Evolutionary conservation across 2,329 filamentous ascomycete genomes (phyloP), one percentile per base, ranked within the genome.

Genomic region (Arthrobotrys sinensis): DNA sequence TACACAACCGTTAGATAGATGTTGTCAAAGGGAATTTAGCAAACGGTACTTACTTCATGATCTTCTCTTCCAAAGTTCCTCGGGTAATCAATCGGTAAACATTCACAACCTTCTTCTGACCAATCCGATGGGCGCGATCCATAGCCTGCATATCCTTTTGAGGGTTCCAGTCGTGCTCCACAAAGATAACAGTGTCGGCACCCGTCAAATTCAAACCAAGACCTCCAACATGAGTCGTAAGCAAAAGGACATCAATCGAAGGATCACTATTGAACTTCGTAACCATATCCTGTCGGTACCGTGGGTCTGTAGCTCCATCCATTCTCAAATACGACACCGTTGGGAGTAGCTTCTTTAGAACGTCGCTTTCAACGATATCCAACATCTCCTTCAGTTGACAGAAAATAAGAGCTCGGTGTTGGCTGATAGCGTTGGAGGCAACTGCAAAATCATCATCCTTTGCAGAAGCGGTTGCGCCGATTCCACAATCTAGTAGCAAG

Each of bases 341-440:
- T 0, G 96, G 96, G n/a, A 99, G 88, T 85, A 98, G 88, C 82
- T 92, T 92, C 84, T 93, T 93, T 45, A 99, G 86, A 0, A 99
- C 96, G 73, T 95, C 94, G 82, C 92, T 93, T 83, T 98, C 94
- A 1, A 99, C 96, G 90, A 99, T 98, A 84, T 99, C 96, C 24
- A 99, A 88, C 96, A 99, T 99, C 84, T 99, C 96, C 85, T 99
- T 99, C 93, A 99, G 97, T 84, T 99, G 96, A 82, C 96, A 99
- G 87, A 99, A 99, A 81, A 99, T 92, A 32, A 99, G 89, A 0
- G 96, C 96, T 52, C 96, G 93, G 83, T 99, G 96, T 34, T 95
- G 96, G 79, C 96, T 97, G 84, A 99, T 96, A 46, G 94, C 96
- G 84, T 93, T 90, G 62, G 89, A 88, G 73, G 88, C 89, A 0